phyloP scores from a whole-genome alignment of 495 filamentous ascomycete genomes.

The Hyaloscypha finlandica region DNA sequence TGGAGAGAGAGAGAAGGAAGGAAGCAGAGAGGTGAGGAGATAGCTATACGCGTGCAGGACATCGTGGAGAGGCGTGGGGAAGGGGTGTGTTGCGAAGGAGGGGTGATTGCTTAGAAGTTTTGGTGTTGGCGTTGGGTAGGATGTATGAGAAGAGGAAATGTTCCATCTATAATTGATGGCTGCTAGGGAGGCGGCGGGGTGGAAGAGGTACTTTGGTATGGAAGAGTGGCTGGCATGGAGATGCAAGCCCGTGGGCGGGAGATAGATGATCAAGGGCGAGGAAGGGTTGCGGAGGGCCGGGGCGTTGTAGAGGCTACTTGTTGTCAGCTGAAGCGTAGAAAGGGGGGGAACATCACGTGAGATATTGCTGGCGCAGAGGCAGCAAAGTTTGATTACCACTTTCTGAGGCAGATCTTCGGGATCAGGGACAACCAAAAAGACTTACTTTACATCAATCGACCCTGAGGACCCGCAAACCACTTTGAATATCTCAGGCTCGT shows the following conservation, averaged over 20 bases:
- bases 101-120: slow-evolving; percentile 2
- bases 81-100: slow-evolving; percentile 23
- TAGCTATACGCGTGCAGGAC: slow-evolving; percentile 45
- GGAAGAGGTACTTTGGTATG: slow-evolving; percentile 20
- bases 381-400: too few species aligned
- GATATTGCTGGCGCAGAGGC: not conserved
- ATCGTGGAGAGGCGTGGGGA: slow-evolving; percentile 52
- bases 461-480: slow-evolving; percentile 28
- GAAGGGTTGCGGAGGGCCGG: slow-evolving; percentile 13
- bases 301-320: slow-evolving; percentile 24
- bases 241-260: slow-evolving; percentile 27
- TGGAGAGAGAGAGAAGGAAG: not conserved
- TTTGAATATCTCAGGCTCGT: slow-evolving; percentile 9
- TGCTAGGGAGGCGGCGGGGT: slow-evolving; percentile 17
- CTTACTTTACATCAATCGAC: slow-evolving; percentile 28
- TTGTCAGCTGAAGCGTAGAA: slow-evolving; percentile 16
- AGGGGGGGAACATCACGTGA: slow-evolving; percentile 18
- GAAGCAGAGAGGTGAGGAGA: slow-evolving; percentile 22
- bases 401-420: not conserved
- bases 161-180: slow-evolving; percentile 34
- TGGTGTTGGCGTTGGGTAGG: not conserved
- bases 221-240: slow-evolving; percentile 9
- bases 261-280: slow-evolving; percentile 24
- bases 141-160: slow-evolving; percentile 13
- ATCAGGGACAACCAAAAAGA: not conserved